A percentile compares a stretch with the other conserved stretches of the same genome.
Evolutionary conservation across 176 grass and related monocot species (phyloP).

Genomic region (Pontederia crassipes): DNA sequence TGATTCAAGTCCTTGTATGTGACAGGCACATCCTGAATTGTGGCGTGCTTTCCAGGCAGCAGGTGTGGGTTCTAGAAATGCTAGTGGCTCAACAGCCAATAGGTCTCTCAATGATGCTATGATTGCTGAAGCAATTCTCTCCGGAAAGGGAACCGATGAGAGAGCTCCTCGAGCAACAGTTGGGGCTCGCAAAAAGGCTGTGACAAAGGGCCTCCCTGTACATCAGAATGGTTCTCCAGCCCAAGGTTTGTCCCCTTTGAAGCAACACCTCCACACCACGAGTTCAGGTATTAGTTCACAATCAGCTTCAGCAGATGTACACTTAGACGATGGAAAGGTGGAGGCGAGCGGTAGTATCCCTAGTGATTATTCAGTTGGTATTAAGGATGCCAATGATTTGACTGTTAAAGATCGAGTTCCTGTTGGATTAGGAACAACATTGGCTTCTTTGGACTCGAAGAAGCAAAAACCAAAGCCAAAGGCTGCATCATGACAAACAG

Average conservation of each 20-base stretch:
- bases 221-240: constrained; percentile 31
- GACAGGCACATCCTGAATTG: constrained; percentile 67
- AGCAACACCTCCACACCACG: constrained; percentile 60
- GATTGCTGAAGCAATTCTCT: constrained; percentile 45
- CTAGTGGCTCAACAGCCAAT: constrained; percentile 25
- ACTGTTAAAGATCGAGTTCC: constrained; percentile 24
- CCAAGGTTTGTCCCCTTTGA: constrained; percentile 20
- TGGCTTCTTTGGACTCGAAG: constrained; percentile 53
- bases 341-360: constrained; percentile 18
- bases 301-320: constrained; percentile 14
- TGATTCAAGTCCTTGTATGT: constrained; percentile 9
- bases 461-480: constrained; percentile 73
- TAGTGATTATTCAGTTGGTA: constrained; percentile 2
- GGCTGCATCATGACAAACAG: constrained; percentile 12
- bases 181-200: constrained; percentile 73
- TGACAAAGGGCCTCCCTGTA: constrained; percentile 53
- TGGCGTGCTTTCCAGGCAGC: constrained; percentile 72
- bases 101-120: constrained; percentile 44
- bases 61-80: constrained; percentile 38
- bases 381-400: constrained; percentile 18
- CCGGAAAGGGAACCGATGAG: constrained; percentile 62
- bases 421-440: constrained; percentile 61
- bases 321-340: constrained; percentile 14
- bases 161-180: constrained; percentile 61
- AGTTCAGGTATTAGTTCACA: constrained; percentile 23